Evolutionary conservation across 495 filamentous ascomycete species (phyloP).

Genomic region (Sabuloglossum arenarium): DNA sequence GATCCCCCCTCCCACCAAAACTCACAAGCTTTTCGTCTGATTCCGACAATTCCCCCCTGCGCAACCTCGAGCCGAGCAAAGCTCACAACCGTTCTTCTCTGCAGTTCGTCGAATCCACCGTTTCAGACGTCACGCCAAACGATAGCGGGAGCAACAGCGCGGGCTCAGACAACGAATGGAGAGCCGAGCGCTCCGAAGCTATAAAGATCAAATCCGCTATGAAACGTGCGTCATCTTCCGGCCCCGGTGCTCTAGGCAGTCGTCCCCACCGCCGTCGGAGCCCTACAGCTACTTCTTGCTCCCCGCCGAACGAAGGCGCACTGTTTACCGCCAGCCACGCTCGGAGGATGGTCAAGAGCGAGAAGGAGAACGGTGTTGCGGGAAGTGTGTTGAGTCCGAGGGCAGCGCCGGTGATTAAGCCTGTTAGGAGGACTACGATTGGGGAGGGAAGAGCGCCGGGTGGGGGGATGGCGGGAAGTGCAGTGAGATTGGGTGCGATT

Average conservation of each 20-base stretch:
- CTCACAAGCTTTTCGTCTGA: conserved; percentile 25
- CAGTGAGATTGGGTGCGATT: conserved; percentile 23
- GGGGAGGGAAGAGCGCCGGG: conserved; percentile 26
- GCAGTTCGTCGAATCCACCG: conserved; percentile 25
- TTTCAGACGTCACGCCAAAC: conserved; percentile 24
- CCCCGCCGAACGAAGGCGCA: conserved; percentile 33
- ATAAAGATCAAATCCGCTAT: conserved; percentile 41
- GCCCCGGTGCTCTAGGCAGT: conserved; percentile 14
- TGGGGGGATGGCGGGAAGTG: conserved; percentile 23
- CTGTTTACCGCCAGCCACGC: conserved; percentile 53
- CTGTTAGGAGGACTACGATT: conserved; percentile 28
- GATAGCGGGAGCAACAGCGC: conserved; percentile 23
- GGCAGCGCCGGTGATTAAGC: conserved; percentile 43
- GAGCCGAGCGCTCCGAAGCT: conserved; percentile 31
- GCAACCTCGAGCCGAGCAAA: conserved; percentile 38
- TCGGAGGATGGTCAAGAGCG: conserved; percentile 46
- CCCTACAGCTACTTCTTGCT: conserved; percentile 29
- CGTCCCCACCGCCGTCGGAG: conserved; percentile 36
- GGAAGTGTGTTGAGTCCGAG: conserved; percentile 46
- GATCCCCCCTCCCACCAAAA: conserved; percentile 32
- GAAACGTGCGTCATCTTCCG: conserved; percentile 27
- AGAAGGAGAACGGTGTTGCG: conserved; percentile 33
- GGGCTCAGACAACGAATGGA: conserved; percentile 18
- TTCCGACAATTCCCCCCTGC: conserved; percentile 43
- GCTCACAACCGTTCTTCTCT: conserved; percentile 32